A percentile compares a stretch with the other conserved stretches of the same genome.
These are phyloP conservation scores for Fusarium algeriense DNA, from an alignment of 2,329 filamentous ascomycete genomes.

Conservation along the genomic window DNA sequence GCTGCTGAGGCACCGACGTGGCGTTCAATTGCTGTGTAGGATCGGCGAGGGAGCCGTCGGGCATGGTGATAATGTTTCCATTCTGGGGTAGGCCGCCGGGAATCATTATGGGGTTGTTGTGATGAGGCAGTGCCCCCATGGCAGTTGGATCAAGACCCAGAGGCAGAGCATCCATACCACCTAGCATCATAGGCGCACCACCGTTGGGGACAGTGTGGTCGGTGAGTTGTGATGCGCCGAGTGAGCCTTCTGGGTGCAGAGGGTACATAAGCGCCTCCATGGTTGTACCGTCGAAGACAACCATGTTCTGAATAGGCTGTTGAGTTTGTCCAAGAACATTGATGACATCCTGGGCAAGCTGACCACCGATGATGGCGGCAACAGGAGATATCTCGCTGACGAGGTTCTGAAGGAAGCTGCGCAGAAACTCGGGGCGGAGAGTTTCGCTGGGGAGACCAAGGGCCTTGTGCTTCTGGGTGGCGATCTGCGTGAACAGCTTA, in stretches of 20 bases:
- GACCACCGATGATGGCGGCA: conserved; percentile 87
- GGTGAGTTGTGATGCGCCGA: conserved; percentile 64
- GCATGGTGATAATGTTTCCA: conserved; percentile 32
- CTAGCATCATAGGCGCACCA: conserved; percentile 40
- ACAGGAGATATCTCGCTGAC: conserved; percentile 88
- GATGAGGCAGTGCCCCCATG: conserved; percentile 43
- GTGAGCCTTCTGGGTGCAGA: conserved; percentile 75
- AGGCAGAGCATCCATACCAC: conserved; percentile 40
- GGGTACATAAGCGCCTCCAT: conserved; percentile 85
- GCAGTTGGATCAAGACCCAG: conserved; percentile 43
- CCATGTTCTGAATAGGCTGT: conserved; percentile 95
- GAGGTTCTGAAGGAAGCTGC: conserved; percentile 88
- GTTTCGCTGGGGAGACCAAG: conserved; percentile 77
- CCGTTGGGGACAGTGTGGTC: conserved; percentile 42
- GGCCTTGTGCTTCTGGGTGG: conserved; percentile 81
- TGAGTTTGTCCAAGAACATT: conserved; percentile 92
- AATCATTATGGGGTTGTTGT: conserved; percentile 44
- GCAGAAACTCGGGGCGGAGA: conserved; percentile 77
- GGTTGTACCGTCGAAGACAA: conserved; percentile 88
- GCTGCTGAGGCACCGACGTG: conserved; percentile 13
- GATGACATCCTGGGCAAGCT: conserved; percentile 95
- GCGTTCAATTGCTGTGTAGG: conserved; percentile 30
- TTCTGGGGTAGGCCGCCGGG: conserved; percentile 31
- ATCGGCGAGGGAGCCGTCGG: conserved; percentile 26
- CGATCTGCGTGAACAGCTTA: conserved; percentile 79